Conservation (phyloP, 371 early-diverging fungal genomes). For the Mucor piriformis region DNA sequence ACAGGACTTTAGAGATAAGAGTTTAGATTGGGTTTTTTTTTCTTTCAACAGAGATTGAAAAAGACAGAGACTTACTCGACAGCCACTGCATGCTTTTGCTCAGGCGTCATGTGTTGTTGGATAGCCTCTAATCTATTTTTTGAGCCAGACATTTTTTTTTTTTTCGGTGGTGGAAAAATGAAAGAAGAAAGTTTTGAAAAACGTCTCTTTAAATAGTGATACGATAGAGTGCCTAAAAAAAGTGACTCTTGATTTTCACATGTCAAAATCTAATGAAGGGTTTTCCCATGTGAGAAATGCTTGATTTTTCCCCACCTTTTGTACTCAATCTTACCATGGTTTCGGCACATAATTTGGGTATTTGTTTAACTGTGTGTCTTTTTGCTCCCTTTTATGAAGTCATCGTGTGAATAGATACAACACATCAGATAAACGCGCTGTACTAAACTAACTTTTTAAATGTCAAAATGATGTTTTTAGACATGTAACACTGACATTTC, state of each 20-base stretch:
- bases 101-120: slow-evolving; percentile 26
- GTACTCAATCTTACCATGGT: too few relatives aligned
- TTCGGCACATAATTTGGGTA: too few relatives aligned
- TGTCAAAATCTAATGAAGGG: background rate
- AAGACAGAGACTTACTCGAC: slow-evolving; percentile 18
- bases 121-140: slow-evolving; percentile 23
- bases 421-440: too few relatives aligned
- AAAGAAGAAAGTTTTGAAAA: background rate
- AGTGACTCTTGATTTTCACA: background rate
- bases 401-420: too few relatives aligned
- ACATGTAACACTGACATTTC: too few relatives aligned
- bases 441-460: too few relatives aligned
- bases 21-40: too few relatives aligned
- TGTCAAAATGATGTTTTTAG: too few relatives aligned
- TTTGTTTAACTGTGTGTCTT: too few relatives aligned
- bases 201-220: background rate
- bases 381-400: too few relatives aligned
- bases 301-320: background rate
- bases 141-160: background rate
- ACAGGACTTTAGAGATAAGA: slow-evolving; percentile 31
- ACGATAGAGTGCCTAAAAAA: background rate
- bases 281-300: background rate
- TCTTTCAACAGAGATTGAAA: background rate
- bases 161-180: background rate
- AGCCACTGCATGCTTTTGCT: slow-evolving; percentile 20